phyloP scores from a whole-genome alignment of 768 basidiomycete genomes.

The Tubosaeta sp. region DNA sequence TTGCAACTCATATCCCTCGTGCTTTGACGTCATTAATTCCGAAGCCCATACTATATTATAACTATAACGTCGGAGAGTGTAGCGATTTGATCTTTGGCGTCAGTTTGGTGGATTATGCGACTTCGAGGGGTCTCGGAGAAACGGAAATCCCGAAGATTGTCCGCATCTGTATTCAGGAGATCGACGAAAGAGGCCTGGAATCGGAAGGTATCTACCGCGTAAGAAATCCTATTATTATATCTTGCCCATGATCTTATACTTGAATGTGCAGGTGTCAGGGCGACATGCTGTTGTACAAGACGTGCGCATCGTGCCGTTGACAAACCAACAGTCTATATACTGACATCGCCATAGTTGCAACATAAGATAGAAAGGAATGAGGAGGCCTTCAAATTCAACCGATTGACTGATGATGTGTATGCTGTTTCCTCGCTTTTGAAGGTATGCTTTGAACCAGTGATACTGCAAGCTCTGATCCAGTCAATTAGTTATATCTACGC shows the following conservation, averaged over 20 bases:
- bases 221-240: conserved; percentile 18
- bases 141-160: conserved; percentile 78
- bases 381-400: conserved; percentile 64
- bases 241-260: neutral
- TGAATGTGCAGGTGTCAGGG: conserved; percentile 61
- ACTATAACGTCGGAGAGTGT: conserved; percentile 79
- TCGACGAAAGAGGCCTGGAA: conserved; percentile 75
- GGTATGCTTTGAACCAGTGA: conserved; percentile 45
- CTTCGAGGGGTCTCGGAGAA: conserved; percentile 67
- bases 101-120: conserved; percentile 84
- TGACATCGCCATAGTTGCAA: conserved; percentile 51
- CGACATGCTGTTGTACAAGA: conserved; percentile 81
- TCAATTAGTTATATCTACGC: conserved; percentile 65
- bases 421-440: conserved; percentile 83
- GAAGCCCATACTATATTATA: conserved; percentile 69
- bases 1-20: conserved; percentile 55
- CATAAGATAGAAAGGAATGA: conserved; percentile 88
- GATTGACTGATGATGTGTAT: conserved; percentile 71
- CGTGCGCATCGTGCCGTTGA: conserved; percentile 38
- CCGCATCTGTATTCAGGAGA: conserved; percentile 73
- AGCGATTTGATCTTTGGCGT: conserved; percentile 88
- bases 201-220: conserved; percentile 81
- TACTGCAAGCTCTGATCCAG: conserved; percentile 1
- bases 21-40: conserved; percentile 64
- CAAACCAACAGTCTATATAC: neutral